Evolutionary conservation across 257 asterid species (phyloP).

Genomic region (Solanum etuberosum): DNA sequence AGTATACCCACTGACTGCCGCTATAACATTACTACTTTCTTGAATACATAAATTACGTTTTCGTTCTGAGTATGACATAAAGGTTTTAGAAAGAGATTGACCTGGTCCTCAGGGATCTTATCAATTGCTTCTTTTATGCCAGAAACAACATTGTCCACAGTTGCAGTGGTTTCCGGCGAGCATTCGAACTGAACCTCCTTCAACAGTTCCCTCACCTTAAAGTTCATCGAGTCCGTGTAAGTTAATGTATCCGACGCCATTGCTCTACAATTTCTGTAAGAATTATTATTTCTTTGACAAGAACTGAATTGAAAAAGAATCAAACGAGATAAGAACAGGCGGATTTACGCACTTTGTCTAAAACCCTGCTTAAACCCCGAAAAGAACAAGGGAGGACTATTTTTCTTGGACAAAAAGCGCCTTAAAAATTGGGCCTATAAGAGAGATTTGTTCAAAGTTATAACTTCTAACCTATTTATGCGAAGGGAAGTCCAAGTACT

Average conservation of each 20-base stretch:
- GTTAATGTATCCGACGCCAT: constrained; percentile 28
- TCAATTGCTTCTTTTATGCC: constrained; percentile 44
- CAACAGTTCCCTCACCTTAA: constrained; percentile 54
- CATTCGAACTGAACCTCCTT: constrained; percentile 71
- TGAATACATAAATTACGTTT: neutral
- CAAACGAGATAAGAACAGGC: neutral
- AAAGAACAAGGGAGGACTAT: neutral
- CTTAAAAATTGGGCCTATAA: neutral
- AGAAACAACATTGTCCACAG: constrained; percentile 44
- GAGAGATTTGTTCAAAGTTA: neutral
- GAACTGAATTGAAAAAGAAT: neutral
- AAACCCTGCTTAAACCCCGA: neutral
- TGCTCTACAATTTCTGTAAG: neutral
- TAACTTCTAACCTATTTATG: neutral
- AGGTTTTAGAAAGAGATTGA: constrained; percentile 5
- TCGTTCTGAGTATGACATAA: neutral
- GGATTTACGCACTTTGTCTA: neutral
- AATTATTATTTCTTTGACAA: neutral
- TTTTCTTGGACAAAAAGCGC: neutral
- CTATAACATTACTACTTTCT: neutral
- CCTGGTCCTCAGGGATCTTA: constrained; percentile 57
- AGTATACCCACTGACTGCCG: neutral
- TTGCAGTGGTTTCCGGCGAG: constrained; percentile 34
- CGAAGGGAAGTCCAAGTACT: too few relatives aligned
- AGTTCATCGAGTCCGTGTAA: constrained; percentile 30